Base-by-base conservation (phyloP, 2,329 filamentous ascomycete genomes). In the Arthrobotrys megalospora region DNA sequence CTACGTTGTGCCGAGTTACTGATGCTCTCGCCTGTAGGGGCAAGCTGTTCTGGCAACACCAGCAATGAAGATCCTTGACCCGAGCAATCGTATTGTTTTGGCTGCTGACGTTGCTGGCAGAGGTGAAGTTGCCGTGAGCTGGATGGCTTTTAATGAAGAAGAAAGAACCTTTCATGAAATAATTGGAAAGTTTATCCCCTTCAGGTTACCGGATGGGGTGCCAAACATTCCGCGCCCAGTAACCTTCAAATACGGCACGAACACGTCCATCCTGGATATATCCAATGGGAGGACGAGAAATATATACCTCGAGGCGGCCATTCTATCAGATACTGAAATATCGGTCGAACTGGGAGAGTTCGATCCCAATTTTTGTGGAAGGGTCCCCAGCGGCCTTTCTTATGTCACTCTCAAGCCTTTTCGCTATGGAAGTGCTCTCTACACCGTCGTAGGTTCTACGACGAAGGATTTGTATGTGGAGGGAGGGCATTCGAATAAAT, bases 371-470 rank as follows among this genome's bases (percentile, higher is more conserved):
- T 38, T 2, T 8, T 38, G 36, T 2, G 36, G 36, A 38, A 2
- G 2, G 2, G 2, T 14, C 8, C 36, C 36, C 36, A 38, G 36
- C 8, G 12, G 36, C 24, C 24, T 28, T 2, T 28, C 24, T 28
- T 2, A 28, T 28, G 24, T 28, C 24, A 28, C 24, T 2, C 24
- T 5, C 24, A 45, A 52, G 21, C 11, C 36, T 6, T 47, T 45
- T 67, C 58, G 48, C 28, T 77, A 66, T 21, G 16, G 34, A 11
- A 32, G 67, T 32, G 53, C 66, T 12, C 16, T 77, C 12, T 77
- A 77, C 28, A 32, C 19, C 1, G 28, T 45, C 41, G 21, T 48
- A 6, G 8, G 3, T 7, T 7, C 21, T 6, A 32, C 11, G 11
- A 8, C 14, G 8, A 32, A 34, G 11, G 1, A 6, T 5, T 6